Conservation (phyloP, 345 rosid species). For the Linum trigynum region DNA sequence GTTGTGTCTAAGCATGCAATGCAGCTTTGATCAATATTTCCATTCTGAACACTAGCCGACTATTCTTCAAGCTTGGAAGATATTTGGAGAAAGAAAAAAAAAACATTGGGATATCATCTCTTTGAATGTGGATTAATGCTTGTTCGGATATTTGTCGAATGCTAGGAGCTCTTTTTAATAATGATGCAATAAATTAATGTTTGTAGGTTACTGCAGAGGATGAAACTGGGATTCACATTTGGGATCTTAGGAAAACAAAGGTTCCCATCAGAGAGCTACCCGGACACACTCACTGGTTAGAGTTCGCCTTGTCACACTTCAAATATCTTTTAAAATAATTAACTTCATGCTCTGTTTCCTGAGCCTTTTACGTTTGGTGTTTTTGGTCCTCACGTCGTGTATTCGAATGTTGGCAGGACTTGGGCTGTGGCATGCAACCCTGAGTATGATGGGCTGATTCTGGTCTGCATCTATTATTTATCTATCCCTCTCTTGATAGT, state of each 20-base stretch:
- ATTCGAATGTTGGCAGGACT: constrained; percentile 49
- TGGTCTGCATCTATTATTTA: constrained; percentile 46
- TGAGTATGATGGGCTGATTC: constrained; percentile 63
- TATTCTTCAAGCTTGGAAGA: too few relatives aligned
- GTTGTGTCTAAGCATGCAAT: neutral
- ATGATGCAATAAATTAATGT: neutral
- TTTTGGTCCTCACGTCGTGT: constrained; percentile 13
- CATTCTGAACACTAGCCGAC: neutral
- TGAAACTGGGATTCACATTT: constrained; percentile 62
- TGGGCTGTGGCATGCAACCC: constrained; percentile 85
- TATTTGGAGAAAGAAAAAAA: too few relatives aligned
- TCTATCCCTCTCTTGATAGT: constrained; percentile 3
- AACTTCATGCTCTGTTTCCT: neutral
- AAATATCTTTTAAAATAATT: too few relatives aligned
- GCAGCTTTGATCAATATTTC: too few relatives aligned
- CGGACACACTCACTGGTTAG: constrained; percentile 83
- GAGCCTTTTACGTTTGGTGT: constrained; percentile 5
- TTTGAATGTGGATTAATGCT: too few relatives aligned
- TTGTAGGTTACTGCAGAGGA: constrained; percentile 70
- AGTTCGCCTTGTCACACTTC: neutral
- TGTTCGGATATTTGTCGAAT: neutral
- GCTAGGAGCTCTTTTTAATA: neutral
- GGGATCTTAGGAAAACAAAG: constrained; percentile 72
- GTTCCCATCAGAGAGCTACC: constrained; percentile 59
- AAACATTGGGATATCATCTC: too few relatives aligned